Evolutionary conservation across 2,329 filamentous ascomycete genomes (phyloP), one percentile per base, ranked within the genome.

Genomic region (Tolypocladium guangdongense): DNA sequence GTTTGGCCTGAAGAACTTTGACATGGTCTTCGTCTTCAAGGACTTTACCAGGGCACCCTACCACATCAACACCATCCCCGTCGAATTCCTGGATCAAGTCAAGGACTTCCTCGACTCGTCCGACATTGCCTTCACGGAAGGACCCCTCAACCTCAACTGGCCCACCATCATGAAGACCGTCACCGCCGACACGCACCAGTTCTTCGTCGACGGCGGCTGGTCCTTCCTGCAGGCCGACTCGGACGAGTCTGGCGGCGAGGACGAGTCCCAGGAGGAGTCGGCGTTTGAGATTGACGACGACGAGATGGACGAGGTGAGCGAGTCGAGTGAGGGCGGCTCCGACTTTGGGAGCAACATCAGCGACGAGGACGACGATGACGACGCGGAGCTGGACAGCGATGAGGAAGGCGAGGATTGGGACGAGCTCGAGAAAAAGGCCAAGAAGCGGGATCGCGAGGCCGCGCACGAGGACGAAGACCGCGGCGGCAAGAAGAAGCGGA

Each of bases 161-260:
- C 87, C 88, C 12, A 96, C 91, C 18, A 99, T 99, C 66, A 99
- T 99, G 90, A 99, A 99, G 79, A 99, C 93, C 0, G 91, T 99
- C 30, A 92, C 88, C 22, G 85, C 87, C 37, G 91, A 99, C 66
- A 89, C 93, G 2, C 92, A 99, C 67, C 83, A 87, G 62, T 99
- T 99, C 82, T 99, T 96, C 70, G 82, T 80, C 4, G 92, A 97
- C 59, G 93, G 95, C 35, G 93, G 93, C 47, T 99, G 93, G 93
- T 87, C 83, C 2, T 97, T 99, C 80, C 70, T 99, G 55, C 84
- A 86, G 52, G 86, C 86, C 37, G 92, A 96, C 55, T 90, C 87
- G 0, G 93, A 97, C 64, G 88, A 87, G 16, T 90, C 96, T 59
- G 88, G 81, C 45, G 82, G 75, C 1, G 84, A 83, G 1, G 84